These are phyloP conservation scores for Triglochin maritima DNA, from an alignment of 106 monocot genomes.

Conservation along the genomic window DNA sequence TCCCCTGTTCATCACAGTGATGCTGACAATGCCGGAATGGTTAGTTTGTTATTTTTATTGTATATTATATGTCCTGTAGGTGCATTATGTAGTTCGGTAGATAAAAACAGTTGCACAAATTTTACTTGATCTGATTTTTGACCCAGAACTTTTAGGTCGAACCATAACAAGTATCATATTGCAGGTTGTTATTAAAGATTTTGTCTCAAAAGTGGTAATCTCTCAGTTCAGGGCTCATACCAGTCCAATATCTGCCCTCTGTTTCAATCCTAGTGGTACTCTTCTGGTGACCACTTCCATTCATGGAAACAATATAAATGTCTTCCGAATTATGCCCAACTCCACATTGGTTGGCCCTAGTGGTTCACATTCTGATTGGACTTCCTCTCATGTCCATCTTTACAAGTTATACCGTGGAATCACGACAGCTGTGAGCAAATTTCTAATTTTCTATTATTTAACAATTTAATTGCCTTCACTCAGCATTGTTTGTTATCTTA, in stretches of 20 bases:
- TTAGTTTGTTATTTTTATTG: conserved; percentile 8
- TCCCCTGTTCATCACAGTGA: conserved; percentile 43
- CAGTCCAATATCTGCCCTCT: conserved; percentile 94
- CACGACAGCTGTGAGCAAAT: conserved; percentile 66
- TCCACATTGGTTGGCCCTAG: conserved; percentile 38
- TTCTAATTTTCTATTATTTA: not conserved
- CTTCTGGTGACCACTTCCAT: conserved; percentile 89
- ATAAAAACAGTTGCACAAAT: too few species aligned
- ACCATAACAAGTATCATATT: conserved; percentile 1
- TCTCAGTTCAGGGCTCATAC: conserved; percentile 92
- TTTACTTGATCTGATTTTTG: too few species aligned
- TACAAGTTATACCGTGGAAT: conserved; percentile 95
- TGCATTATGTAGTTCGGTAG: too few species aligned
- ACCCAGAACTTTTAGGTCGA: not conserved
- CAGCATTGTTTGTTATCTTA: not conserved
- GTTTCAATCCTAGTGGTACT: conserved; percentile 95
- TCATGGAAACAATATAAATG: conserved; percentile 89
- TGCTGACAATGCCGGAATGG: conserved; percentile 95
- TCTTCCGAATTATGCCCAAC: conserved; percentile 80
- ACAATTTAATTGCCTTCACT: not conserved
- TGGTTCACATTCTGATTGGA: conserved; percentile 62
- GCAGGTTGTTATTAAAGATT: conserved; percentile 89
- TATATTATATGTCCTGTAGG: too few species aligned
- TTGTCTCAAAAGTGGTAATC: conserved; percentile 65
- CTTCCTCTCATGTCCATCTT: conserved; percentile 79